These are phyloP conservation scores for Castanospermum australe DNA, from an alignment of 306 rosid species.

Conservation along the genomic window DNA sequence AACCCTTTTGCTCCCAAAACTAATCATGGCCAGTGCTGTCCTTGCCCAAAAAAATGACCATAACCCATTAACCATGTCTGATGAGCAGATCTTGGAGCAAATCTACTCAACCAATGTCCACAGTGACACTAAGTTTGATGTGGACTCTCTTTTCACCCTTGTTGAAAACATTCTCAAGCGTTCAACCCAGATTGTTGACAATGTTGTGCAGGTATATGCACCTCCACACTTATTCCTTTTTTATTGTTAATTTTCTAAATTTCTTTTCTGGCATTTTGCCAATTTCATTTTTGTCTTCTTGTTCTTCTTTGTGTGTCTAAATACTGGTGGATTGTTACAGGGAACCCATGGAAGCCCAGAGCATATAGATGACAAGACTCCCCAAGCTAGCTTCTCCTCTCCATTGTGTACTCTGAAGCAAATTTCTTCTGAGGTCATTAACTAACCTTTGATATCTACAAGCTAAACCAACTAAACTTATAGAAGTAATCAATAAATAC, in stretches of 20 bases:
- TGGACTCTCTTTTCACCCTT: slow-evolving; percentile 34
- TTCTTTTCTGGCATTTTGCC: not conserved
- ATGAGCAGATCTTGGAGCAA: slow-evolving; percentile 38
- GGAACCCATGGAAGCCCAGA: slow-evolving; percentile 33
- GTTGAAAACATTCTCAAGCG: slow-evolving; percentile 41
- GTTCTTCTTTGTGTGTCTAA: not conserved
- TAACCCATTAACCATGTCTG: slow-evolving; percentile 42
- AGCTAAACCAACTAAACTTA: no score
- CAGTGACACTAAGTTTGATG: slow-evolving; percentile 40
- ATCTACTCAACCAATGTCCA: slow-evolving; percentile 48
- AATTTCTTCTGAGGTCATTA: slow-evolving; percentile 34
- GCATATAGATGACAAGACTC: slow-evolving; percentile 18
- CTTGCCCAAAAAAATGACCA: no score
- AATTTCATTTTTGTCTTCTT: no score
- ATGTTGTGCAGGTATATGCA: slow-evolving; percentile 33
- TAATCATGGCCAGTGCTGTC: slow-evolving; percentile 20
- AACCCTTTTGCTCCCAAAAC: not conserved
- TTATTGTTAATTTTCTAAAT: not conserved
- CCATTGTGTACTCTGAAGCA: slow-evolving; percentile 44
- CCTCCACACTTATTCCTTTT: not conserved
- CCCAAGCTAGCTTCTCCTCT: slow-evolving; percentile 23
- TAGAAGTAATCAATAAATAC: no score
- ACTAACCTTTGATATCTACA: not conserved
- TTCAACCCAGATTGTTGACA: slow-evolving; percentile 42
- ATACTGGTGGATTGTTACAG: slow-evolving; percentile 18